Base-by-base conservation (phyloP, 805 yeast genomes). In the Candida sanyiensis region DNA sequence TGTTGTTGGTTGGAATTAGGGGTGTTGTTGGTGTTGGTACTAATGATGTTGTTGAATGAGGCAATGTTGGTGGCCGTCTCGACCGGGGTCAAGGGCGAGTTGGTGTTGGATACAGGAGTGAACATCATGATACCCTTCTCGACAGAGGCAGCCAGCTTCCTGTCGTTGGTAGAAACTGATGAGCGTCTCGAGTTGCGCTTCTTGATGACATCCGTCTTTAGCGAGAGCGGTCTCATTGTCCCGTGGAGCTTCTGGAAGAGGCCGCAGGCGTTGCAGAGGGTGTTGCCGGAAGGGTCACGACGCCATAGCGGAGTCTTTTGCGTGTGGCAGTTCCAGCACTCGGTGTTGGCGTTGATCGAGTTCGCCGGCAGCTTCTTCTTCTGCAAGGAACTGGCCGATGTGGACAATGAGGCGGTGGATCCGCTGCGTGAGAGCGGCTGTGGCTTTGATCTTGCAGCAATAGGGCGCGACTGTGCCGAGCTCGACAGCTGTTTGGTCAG, bases 191-290 rank as follows among this genome's bases (percentile, higher is more conserved):
- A 54, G 35, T 59, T 59, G 47, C 97, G 71, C 59, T 87, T 85
- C 61, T 88, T 88, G 45, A 90, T 89, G 3, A 87, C 89, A 58
- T 89, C 96, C 0, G 96, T 86, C 56, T 89, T 88, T 52, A 88
- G 68, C 15, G 93, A 80, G 36, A 89, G 67, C 1, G 97, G 97
- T 40, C 97, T 67, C 43, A 84, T 93, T 4, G 86, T 90, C 7
- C 97, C 97, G 54, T 90, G 97, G 16, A 89, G 67, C 59, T 90
- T 90, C 51, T 83, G 70, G 54, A 89, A 89, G 47, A 90, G 66
- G 0, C 97, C 97, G 64, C 97, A 89, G 0, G 97, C 97, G 59
- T 89, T 89, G 62, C 97, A 89, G 45, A 90, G 64, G 0, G 96
- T 93, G 52, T 84, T 80, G 1, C 97, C 97, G 43, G 78, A 80